A percentile compares a stretch with the other conserved stretches of the same genome.
Evolutionary conservation across 2,329 filamentous ascomycete genomes (phyloP).

Genomic region (Talaromyces sp.): DNA sequence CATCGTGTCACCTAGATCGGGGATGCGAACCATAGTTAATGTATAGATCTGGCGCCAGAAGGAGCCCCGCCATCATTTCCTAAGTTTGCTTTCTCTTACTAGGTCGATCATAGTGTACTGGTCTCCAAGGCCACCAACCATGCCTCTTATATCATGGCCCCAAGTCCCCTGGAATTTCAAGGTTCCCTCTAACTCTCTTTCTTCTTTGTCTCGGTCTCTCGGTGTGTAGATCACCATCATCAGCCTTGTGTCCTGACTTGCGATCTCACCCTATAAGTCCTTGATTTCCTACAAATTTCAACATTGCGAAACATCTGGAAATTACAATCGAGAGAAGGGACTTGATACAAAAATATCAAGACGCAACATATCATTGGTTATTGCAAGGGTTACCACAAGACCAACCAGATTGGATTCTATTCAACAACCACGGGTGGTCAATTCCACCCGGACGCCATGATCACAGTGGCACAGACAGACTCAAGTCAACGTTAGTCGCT

Average conservation of each 20-base stretch:
- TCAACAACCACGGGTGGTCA: neutral
- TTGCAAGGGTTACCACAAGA: neutral
- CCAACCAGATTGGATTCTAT: neutral
- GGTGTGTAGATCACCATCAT: neutral
- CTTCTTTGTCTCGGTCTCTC: neutral
- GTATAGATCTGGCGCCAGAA: constrained; percentile 11
- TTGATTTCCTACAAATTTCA: too few species aligned
- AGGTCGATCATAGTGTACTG: constrained; percentile 3
- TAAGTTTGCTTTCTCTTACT: neutral
- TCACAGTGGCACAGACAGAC: constrained; percentile 17
- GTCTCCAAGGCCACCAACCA: constrained; percentile 3
- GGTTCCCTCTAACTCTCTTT: neutral
- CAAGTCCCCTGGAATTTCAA: neutral
- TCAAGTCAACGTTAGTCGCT: neutral
- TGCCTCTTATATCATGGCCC: constrained; percentile 2
- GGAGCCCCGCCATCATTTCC: constrained; percentile 8
- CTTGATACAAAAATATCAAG: neutral
- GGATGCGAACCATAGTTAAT: neutral
- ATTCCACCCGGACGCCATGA: constrained; percentile 4
- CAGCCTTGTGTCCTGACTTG: too few species aligned
- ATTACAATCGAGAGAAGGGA: neutral
- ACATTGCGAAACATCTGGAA: too few species aligned
- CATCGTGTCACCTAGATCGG: constrained; percentile 10
- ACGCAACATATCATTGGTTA: neutral
- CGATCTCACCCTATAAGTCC: too few species aligned